Conservation (phyloP, 2,329 filamentous ascomycete genomes). For the Furcasterigmium furcatum region DNA sequence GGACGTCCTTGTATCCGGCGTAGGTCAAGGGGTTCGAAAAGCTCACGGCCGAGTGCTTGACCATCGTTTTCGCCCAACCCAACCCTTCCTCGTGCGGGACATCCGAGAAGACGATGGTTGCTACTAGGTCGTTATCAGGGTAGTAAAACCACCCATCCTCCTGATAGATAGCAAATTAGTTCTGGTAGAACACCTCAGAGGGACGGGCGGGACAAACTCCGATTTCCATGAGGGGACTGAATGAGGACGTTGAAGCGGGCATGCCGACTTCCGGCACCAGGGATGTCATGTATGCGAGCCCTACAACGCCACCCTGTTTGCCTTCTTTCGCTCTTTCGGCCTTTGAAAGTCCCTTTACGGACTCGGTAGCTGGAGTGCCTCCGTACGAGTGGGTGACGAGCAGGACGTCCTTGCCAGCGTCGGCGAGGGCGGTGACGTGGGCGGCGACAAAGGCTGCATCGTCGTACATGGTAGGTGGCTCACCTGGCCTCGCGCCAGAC, state of each 20-base stretch:
- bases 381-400: constrained; percentile 19
- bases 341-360: constrained; percentile 27
- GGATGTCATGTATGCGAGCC: constrained; percentile 24
- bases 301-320: constrained; percentile 31
- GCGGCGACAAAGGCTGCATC: constrained; percentile 27
- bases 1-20: constrained; percentile 34
- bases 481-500: not conserved
- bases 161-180: constrained; percentile 11
- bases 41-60: constrained; percentile 25
- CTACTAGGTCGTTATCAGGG: constrained; percentile 7
- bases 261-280: constrained; percentile 18
- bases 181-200: not conserved
- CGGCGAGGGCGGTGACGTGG: constrained; percentile 28
- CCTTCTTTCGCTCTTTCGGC: constrained; percentile 25
- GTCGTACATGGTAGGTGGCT: constrained; percentile 22
- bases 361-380: constrained; percentile 18
- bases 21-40: constrained; percentile 31
- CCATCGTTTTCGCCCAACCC: not conserved
- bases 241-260: not conserved
- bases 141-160: constrained; percentile 25
- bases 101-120: constrained; percentile 18
- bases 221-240: not conserved
- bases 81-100: constrained; percentile 18
- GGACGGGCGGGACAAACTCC: not conserved
- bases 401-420: constrained; percentile 18